A percentile compares a stretch with the other conserved stretches of the same genome.
phyloP scores from a whole-genome alignment of 129 eudicot species.

The Flaveria ramosissima region DNA sequence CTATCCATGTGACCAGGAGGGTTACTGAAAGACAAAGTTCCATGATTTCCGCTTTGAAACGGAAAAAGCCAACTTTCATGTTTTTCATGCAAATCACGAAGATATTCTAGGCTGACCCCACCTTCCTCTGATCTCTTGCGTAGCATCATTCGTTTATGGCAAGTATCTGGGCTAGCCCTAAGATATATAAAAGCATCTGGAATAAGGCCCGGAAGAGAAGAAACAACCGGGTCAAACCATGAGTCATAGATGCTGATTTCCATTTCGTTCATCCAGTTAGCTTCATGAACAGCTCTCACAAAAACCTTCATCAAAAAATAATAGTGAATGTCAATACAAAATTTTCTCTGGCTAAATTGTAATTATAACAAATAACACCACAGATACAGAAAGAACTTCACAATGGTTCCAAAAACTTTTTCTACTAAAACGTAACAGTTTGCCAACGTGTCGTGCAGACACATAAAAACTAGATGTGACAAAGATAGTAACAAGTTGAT shows the following conservation, averaged over 20 bases:
- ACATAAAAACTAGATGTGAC: no score
- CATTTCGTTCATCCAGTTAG: constrained; percentile 99
- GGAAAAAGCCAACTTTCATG: constrained; percentile 98
- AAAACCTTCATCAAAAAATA: constrained; percentile 54
- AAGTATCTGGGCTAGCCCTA: constrained; percentile 91
- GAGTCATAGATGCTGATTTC: constrained; percentile 94
- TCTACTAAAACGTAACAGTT: no score
- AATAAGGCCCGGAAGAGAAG: constrained; percentile 80
- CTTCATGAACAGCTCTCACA: constrained; percentile 98
- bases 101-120: constrained; percentile 83
- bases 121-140: constrained; percentile 88
- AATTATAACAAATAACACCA: not conserved
- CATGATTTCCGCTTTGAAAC: constrained; percentile 61
- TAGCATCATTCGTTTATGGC: constrained; percentile 84
- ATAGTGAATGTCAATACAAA: not conserved
- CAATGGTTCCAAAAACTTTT: no score
- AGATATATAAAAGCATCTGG: constrained; percentile 94
- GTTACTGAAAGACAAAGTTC: constrained; percentile 61
- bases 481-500: no score
- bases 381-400: no score
- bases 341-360: not conserved
- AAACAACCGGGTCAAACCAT: constrained; percentile 94
- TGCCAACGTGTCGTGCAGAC: no score
- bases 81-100: constrained; percentile 81
- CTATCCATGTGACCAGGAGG: constrained; percentile 49